These are phyloP conservation scores for Orbilia javanica DNA, from an alignment of 2,329 filamentous ascomycete species.

Conservation along the genomic window DNA sequence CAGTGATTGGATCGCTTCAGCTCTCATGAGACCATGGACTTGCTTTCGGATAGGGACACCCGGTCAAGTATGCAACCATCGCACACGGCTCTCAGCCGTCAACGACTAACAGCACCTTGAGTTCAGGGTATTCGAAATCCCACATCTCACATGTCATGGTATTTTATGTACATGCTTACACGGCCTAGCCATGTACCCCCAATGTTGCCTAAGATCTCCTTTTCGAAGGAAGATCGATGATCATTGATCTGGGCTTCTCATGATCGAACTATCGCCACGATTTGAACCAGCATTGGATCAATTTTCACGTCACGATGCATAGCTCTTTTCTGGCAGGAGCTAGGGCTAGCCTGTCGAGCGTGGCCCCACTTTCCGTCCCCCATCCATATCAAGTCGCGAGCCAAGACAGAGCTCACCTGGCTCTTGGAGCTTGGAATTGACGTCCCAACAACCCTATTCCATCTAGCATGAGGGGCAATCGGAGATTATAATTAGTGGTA, in stretches of 20 bases:
- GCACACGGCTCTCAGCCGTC: slow-evolving; percentile 46
- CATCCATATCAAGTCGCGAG: slow-evolving; percentile 33
- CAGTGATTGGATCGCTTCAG: slow-evolving; percentile 55
- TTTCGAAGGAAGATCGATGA: slow-evolving; percentile 32
- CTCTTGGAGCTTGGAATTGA: slow-evolving; percentile 35
- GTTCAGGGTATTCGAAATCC: slow-evolving; percentile 24
- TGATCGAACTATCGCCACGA: slow-evolving; percentile 32
- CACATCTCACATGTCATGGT: slow-evolving; percentile 48
- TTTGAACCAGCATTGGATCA: slow-evolving; percentile 31
- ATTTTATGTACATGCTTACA: slow-evolving; percentile 9
- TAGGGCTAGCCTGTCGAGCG: slow-evolving; percentile 29
- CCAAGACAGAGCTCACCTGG: slow-evolving; percentile 54
- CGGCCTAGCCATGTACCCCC: slow-evolving; percentile 11
- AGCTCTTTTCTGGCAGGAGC: slow-evolving; percentile 32
- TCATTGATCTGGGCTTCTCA: slow-evolving; percentile 39
- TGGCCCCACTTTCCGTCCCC: slow-evolving; percentile 58
- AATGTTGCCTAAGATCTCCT: not conserved
- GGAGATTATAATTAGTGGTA: slow-evolving; percentile 48
- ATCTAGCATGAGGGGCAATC: slow-evolving; percentile 41
- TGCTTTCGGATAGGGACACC: slow-evolving; percentile 53
- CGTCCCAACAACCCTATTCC: slow-evolving; percentile 37
- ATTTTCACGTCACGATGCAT: slow-evolving; percentile 57
- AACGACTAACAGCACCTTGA: not conserved
- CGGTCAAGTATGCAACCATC: slow-evolving; percentile 52
- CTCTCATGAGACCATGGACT: slow-evolving; percentile 31